Evolutionary conservation across 805 yeast species (phyloP), one percentile per base, ranked within the genome.

Genomic region (Candida verbasci): DNA sequence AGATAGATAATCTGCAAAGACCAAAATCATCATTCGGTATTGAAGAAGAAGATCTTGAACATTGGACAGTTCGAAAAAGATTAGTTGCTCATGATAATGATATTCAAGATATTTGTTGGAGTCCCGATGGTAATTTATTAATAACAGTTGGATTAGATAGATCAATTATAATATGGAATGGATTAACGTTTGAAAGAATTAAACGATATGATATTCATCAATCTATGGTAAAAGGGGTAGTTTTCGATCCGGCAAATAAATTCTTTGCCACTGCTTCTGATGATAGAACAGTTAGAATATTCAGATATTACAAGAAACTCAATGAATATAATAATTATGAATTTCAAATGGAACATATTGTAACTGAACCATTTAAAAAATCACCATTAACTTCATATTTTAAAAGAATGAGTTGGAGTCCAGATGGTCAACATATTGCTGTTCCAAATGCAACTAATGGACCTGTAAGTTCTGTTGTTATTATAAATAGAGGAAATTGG

Each of bases 91-190:
- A 93, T 58, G 97, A 93, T 45, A 93, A 91, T 54, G 99, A 93
- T 64, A 86, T 93, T 34, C 98, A 93, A 57, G 98, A 93, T 59
- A 81, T 93, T 47, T 94, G 96, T 29, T 93, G 98, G 97, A 85
- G 96, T 1, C 97, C 97, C 0, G 97, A 91, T 54, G 84, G 95
- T 3, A 76, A 86, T 24, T 76, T 93, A 17, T 65, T 93, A 31
- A 96, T 93, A 12, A 84, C 96, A 1, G 98, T 91, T 9, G 98
- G 98, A 0, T 68, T 93, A 39, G 99, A 93, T 60, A 71, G 96
- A 52, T 83, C 93, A 29, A 86, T 93, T 37, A 85, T 91, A 31
- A 80, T 93, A 9, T 93, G 97, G 97, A 86, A 81, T 52, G 97
- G 96, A 3, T 64, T 78, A 2, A 91, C 96, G 0, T 88, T 93